Percentiles rank a stretch among this genome's conserved stretches.
Evolutionary conservation across 345 rosid species (phyloP).

Genomic region (Citrus glauca): DNA sequence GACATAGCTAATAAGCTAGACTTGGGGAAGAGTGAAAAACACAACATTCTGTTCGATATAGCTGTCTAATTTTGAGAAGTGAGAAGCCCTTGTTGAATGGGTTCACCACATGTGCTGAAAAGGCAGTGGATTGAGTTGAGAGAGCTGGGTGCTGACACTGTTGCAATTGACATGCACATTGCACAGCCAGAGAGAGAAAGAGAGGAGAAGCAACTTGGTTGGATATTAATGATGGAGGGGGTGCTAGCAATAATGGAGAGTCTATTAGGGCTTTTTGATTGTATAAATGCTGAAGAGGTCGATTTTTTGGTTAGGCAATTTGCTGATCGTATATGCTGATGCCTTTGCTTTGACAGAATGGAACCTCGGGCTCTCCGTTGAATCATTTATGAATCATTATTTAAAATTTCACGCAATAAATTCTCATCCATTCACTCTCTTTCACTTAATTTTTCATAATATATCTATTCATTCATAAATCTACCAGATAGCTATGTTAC

Average conservation of each 20-base stretch:
- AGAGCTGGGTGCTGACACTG: too few relatives aligned
- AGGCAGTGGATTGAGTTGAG: neutral
- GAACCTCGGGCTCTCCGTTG: neutral
- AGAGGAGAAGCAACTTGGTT: neutral
- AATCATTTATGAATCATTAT: neutral
- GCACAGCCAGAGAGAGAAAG: neutral
- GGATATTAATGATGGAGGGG: neutral
- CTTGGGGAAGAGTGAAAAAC: constrained; percentile 4
- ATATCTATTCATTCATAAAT: too few relatives aligned
- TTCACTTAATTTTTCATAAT: too few relatives aligned
- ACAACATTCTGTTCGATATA: neutral
- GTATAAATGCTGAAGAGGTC: neutral
- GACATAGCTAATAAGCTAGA: neutral
- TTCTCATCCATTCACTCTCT: neutral
- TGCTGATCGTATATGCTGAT: neutral
- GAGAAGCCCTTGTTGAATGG: neutral
- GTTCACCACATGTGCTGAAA: neutral
- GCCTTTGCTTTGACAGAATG: neutral
- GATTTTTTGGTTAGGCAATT: neutral
- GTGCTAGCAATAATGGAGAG: neutral
- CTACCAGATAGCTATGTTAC: too few relatives aligned
- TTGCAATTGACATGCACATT: too few relatives aligned
- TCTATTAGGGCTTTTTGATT: neutral
- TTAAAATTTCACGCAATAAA: neutral
- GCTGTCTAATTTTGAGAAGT: neutral